Evolutionary conservation across 2,329 filamentous ascomycete genomes (phyloP).

Genomic region (Neopestalotiopsis sp.): DNA sequence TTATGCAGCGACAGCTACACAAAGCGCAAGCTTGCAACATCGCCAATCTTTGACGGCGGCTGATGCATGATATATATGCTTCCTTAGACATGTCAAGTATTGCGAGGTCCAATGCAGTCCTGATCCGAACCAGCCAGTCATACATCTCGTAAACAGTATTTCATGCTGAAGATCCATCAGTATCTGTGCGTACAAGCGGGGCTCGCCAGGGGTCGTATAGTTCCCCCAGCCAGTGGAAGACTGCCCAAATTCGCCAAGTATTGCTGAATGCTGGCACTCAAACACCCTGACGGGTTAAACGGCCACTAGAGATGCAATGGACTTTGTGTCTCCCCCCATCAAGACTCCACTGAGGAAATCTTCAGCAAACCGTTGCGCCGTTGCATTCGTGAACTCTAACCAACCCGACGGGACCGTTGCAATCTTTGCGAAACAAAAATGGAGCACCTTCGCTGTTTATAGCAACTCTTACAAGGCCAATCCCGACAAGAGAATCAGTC

Average conservation of each 20-base stretch:
- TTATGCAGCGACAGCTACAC: not conserved
- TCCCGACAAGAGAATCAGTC: not conserved
- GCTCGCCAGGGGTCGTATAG: not conserved
- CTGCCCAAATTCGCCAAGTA: not conserved
- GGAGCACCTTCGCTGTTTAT: not conserved
- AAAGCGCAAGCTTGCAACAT: not conserved
- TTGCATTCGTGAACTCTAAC: not conserved
- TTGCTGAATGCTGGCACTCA: not conserved
- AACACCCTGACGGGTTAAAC: not conserved
- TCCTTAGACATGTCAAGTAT: not conserved
- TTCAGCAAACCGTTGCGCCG: not conserved
- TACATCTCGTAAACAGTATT: not conserved
- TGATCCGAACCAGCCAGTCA: not conserved
- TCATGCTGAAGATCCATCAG: conserved; percentile 2
- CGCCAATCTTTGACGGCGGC: not conserved
- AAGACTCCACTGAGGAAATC: not conserved
- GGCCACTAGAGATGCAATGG: not conserved
- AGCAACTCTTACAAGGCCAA: not conserved
- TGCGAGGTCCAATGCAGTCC: not conserved
- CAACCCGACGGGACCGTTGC: not conserved
- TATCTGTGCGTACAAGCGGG: not conserved
- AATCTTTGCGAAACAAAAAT: not conserved
- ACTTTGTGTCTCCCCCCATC: not conserved
- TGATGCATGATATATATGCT: not conserved
- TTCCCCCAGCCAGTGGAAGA: not conserved